Conservation (phyloP, 305 asterid genomes). For the Solanum hybrid region DNA sequence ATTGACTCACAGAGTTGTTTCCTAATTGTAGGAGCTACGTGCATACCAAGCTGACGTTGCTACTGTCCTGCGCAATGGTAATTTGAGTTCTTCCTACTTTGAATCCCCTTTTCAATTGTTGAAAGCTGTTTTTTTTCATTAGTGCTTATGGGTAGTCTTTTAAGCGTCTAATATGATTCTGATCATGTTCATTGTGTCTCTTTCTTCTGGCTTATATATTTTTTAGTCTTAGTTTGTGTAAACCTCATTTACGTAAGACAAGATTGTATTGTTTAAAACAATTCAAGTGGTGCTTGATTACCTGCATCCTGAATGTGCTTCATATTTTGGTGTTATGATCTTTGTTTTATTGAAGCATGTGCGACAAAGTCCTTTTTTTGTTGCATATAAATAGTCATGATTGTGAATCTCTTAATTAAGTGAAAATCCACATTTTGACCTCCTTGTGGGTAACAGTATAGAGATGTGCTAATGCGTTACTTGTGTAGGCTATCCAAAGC, state of each 20-base stretch:
- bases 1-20: slow-evolving; percentile 11
- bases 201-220: neutral
- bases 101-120: slow-evolving; percentile 1
- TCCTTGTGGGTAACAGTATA: neutral
- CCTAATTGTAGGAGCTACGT: slow-evolving; percentile 65
- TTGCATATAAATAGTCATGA: neutral
- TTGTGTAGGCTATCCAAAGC: neutral
- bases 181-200: neutral
- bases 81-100: slow-evolving; percentile 5
- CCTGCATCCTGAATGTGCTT: neutral
- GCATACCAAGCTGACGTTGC: slow-evolving; percentile 99
- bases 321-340: neutral
- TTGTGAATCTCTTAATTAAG: neutral
- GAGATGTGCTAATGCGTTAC: neutral
- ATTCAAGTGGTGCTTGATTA: neutral
- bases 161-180: neutral
- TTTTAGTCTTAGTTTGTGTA: neutral
- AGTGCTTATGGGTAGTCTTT: neutral
- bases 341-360: neutral
- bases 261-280: neutral
- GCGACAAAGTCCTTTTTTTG: neutral
- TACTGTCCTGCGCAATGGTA: slow-evolving; percentile 91
- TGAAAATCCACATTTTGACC: neutral
- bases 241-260: neutral
- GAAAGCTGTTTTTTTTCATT: neutral